Base-by-base conservation (phyloP, 2,329 filamentous ascomycete species). In the Clonostachys chloroleuca region DNA sequence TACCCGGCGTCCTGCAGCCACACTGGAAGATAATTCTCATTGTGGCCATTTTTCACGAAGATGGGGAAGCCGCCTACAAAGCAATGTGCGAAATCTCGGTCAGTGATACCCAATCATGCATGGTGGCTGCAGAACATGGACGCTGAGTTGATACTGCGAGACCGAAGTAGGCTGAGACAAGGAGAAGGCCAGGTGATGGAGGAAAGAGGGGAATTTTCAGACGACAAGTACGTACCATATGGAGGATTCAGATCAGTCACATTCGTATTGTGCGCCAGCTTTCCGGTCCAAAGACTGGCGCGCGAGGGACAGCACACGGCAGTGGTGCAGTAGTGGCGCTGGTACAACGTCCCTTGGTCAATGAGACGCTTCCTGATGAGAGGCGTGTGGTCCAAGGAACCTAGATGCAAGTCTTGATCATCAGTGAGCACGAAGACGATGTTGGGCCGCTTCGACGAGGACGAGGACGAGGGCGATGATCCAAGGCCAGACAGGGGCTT, bases 351-450 rank as follows among this genome's bases (percentile, higher is more conserved):
- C 1, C 80, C 81, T 49, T 79, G 58, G 4, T 76, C 66, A 10
- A 68, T 60, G 9, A 84, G 58, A 46, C 81, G 72, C 50, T 77
- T 73, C 45, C 72, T 60, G 2, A 80, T 64, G 3, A 67, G 56
- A 0, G 76, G 77, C 64, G 77, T 78, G 53, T 81, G 83, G 2
- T 75, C 66, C 5, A 85, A 53, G 0, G 82, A 86, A 47, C 80
- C 66, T 58, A 86, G 69, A 48, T 81, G 75, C 12, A 81, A 63
- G 54, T 86, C 83, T 55, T 86, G 83, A 52, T 87, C 83, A 51
- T 87, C 83, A 0, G 81, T 83, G 34, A 86, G 67, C 50, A 86
- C 76, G 56, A 87, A 83, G 34, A 87, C 65, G 45, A 86, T 77
- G 54, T 86, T 86, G 0, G 77, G 73, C 20, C 51, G 43, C 30